Conservation (phyloP, 2,329 filamentous ascomycete genomes). For the Corniculantispora saksenae region DNA sequence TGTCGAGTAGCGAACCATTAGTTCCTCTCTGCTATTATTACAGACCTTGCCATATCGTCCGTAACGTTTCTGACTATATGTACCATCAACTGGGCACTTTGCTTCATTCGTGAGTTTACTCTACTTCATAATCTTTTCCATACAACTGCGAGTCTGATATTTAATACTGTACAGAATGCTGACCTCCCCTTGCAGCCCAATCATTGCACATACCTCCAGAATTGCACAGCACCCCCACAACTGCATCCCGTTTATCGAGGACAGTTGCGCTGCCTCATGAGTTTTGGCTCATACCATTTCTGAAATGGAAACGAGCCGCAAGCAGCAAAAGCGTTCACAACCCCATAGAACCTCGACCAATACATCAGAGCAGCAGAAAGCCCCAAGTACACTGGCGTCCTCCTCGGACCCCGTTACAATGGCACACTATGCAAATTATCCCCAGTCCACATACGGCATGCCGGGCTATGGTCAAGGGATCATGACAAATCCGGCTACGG, state of each 20-base stretch:
- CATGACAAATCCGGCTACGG: not conserved
- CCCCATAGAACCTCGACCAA: not conserved
- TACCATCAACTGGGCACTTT: conserved; percentile 18
- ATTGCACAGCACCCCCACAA: not conserved
- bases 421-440: not conserved
- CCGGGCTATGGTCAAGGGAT: not conserved
- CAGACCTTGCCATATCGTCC: conserved; percentile 30
- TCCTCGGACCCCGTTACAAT: not conserved
- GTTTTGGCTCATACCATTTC: not conserved
- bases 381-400: not conserved
- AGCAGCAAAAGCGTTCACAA: not conserved
- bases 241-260: not conserved
- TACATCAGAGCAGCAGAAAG: not conserved
- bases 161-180: not conserved
- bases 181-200: not conserved
- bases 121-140: not conserved
- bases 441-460: not conserved
- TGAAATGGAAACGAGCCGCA: not conserved
- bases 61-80: conserved; percentile 26
- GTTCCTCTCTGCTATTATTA: conserved; percentile 17
- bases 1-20: conserved; percentile 27
- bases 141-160: not conserved
- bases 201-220: not conserved
- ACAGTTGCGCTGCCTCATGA: not conserved
- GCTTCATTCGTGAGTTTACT: not conserved